Evolutionary conservation across 345 rosid species (phyloP).

Genomic region (Diplotaxis tenuifolia): DNA sequence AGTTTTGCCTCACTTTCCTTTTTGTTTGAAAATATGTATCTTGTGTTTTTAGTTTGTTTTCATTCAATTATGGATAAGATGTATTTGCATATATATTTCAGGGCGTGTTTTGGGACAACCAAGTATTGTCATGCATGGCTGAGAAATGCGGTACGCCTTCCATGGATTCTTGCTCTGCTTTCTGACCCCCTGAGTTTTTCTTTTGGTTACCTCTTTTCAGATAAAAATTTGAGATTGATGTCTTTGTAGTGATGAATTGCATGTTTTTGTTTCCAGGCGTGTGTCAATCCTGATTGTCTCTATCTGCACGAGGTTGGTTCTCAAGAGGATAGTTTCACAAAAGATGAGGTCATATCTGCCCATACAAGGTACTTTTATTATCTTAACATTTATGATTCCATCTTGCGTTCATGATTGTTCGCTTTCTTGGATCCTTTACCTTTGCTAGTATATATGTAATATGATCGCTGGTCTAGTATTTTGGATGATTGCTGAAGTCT

Average conservation of each 20-base stretch:
- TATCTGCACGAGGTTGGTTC: conserved; percentile 76
- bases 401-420: not conserved
- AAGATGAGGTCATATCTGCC: conserved; percentile 69
- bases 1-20: conserved; percentile 20
- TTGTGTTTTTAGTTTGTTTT: not conserved
- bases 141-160: conserved; percentile 56
- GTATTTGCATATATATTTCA: conserved; percentile 13
- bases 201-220: conserved; percentile 2
- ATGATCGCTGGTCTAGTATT: conserved; percentile 23
- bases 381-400: not conserved
- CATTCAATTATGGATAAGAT: not conserved
- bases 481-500: conserved; percentile 37
- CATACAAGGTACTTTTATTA: conserved; percentile 45
- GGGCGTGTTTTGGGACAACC: conserved; percentile 86
- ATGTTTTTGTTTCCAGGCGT: conserved; percentile 48
- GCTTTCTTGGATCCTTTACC: conserved; percentile 3
- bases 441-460: conserved; percentile 5
- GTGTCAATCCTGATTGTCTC: conserved; percentile 68
- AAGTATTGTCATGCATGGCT: conserved; percentile 86
- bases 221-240: not conserved
- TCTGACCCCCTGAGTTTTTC: not conserved
- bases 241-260: conserved; percentile 18
- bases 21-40: not conserved
- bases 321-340: conserved; percentile 71
- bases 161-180: not conserved